Conservation (phyloP, 2,329 filamentous ascomycete species). For the Fusarium zealandicum region DNA sequence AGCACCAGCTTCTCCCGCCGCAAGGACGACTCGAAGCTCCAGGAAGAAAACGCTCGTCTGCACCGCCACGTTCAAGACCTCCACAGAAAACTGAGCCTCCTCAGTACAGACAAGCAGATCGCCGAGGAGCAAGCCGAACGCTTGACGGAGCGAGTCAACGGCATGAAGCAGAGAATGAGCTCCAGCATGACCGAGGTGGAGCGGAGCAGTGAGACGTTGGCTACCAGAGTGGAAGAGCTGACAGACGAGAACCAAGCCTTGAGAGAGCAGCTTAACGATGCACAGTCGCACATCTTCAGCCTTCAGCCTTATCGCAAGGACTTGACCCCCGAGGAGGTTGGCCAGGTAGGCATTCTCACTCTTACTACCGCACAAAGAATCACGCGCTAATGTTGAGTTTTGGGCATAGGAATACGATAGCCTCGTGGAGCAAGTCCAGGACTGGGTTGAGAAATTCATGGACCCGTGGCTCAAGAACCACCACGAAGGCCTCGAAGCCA, state of each 20-base stretch:
- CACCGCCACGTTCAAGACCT: slow-evolving; percentile 35
- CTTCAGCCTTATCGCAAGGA: slow-evolving; percentile 51
- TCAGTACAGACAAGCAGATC: slow-evolving; percentile 40
- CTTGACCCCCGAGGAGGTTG: slow-evolving; percentile 48
- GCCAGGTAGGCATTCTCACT: slow-evolving; percentile 40
- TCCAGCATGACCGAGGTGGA: slow-evolving; percentile 35
- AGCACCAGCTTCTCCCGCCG: slow-evolving; percentile 14
- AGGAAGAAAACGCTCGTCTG: slow-evolving; percentile 27
- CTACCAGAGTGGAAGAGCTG: slow-evolving; percentile 32
- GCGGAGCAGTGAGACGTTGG: slow-evolving; percentile 35
- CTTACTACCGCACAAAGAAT: neutral
- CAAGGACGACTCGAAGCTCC: slow-evolving; percentile 13
- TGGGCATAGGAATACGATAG: slow-evolving; percentile 45
- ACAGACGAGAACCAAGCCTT: slow-evolving; percentile 41
- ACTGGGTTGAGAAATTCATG: slow-evolving; percentile 49
- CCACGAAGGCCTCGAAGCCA: slow-evolving; percentile 32
- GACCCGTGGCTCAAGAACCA: slow-evolving; percentile 42
- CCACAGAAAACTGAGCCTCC: slow-evolving; percentile 21
- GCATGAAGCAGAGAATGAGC: slow-evolving; percentile 37
- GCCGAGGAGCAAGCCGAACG: slow-evolving; percentile 43
- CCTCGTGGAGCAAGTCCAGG: slow-evolving; percentile 44
- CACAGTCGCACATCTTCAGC: slow-evolving; percentile 51
- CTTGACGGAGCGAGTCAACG: slow-evolving; percentile 35
- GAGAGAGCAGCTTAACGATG: slow-evolving; percentile 45
- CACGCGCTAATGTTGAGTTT: slow-evolving; percentile 16